Base-by-base conservation (phyloP, 352 stramenopile species). In the Blastocystis sp. region DNA sequence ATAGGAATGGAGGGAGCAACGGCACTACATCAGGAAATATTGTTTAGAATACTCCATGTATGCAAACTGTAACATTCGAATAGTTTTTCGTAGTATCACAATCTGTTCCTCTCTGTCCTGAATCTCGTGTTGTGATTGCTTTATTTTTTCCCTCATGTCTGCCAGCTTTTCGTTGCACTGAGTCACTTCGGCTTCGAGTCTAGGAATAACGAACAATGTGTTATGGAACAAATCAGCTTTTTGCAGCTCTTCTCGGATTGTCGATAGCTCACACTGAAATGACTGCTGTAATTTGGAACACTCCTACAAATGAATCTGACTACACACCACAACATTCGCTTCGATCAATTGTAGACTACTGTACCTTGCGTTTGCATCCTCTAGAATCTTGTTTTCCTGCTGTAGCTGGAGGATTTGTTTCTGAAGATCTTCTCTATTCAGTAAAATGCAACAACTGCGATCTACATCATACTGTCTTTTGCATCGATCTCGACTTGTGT, bases 271-370 rank as follows among this genome's bases (percentile, higher is more conserved):
- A 34, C 39, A 41, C 47, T 80, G 70, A 61, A 80, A 80, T 63
- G 13, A 18, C 47, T 80, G n/a, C 26, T 80, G 70, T 18, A 80
- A 53, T 34, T 80, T n/a, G 45, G 45, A 80, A 26, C 70, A 80
- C 47, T 63, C 6, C 70, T 80, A 66, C 15, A 37, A 15, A 13
- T 29, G 9, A 47, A 64, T 18, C 20, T 29, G 13, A 11, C 18
- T 11, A 80, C 7, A 9, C 29, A 13, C 26, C 20, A 26, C 7
- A 23, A 80, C 70, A 15, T 80, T 41, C 0, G 70, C 70, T 47
- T 80, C 70, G 47, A 80, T 66, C 23, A 80, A 18, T 66, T 80
- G 70, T 3, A 80, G 34, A n/a, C 50, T 63, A 61, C 70, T 80
- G 34, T 80, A 80, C 23, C 70, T 29, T 43, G 70, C 43, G 29